Conservation (phyloP, 2,329 filamentous ascomycete species). For the Monilinia polystroma region DNA sequence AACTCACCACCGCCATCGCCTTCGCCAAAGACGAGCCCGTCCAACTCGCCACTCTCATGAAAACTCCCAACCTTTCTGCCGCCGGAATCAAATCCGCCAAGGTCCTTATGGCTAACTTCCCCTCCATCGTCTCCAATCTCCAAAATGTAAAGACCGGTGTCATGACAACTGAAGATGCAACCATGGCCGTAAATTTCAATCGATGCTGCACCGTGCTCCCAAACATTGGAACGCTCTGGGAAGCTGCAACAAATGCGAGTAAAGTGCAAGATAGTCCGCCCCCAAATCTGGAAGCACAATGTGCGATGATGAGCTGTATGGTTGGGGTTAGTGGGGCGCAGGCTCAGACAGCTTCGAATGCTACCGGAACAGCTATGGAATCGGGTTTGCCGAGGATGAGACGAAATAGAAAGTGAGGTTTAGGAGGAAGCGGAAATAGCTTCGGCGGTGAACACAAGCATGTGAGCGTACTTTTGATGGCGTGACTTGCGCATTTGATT, state of each 20-base stretch:
- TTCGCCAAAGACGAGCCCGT: slow-evolving; percentile 30
- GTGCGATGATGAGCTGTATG: slow-evolving; percentile 26
- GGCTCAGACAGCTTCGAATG: not conserved
- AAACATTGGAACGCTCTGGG: slow-evolving; percentile 26
- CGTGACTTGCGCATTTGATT: too few relatives aligned
- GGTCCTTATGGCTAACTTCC: slow-evolving; percentile 31
- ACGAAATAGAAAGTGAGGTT: not conserved
- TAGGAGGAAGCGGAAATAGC: too few relatives aligned
- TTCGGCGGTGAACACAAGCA: too few relatives aligned
- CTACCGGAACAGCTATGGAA: not conserved
- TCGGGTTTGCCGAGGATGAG: not conserved
- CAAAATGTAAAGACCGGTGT: slow-evolving; percentile 24
- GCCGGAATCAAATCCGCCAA: slow-evolving; percentile 26
- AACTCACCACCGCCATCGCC: slow-evolving; percentile 26
- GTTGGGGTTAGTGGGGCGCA: slow-evolving; percentile 24
- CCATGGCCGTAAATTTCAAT: slow-evolving; percentile 29
- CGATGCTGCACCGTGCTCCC: slow-evolving; percentile 29
- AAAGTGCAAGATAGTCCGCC: slow-evolving; percentile 16
- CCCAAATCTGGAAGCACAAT: slow-evolving; percentile 27
- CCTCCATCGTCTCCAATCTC: slow-evolving; percentile 28
- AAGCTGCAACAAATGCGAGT: slow-evolving; percentile 24
- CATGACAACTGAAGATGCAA: slow-evolving; percentile 28
- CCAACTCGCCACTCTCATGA: slow-evolving; percentile 28
- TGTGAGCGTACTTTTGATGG: too few relatives aligned
- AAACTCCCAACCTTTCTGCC: slow-evolving; percentile 23